Evolutionary conservation across 2,329 filamentous ascomycete genomes (phyloP).

Genomic region (Paracoccidioides brasiliensis): DNA sequence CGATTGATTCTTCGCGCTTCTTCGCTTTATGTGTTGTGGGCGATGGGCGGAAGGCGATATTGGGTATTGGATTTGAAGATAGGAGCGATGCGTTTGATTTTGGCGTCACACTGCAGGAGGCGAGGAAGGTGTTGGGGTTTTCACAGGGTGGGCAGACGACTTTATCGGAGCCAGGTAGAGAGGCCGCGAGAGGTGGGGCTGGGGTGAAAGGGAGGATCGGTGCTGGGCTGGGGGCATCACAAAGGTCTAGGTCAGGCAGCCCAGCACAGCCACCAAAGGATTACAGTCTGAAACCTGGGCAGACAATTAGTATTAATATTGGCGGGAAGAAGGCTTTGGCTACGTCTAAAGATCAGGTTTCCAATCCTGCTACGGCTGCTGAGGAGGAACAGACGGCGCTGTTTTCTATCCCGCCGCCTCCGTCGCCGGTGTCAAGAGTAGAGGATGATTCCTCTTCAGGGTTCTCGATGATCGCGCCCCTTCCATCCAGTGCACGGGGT

Average conservation of each 20-base stretch:
- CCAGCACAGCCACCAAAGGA: constrained; percentile 41
- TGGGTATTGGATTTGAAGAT: constrained; percentile 82
- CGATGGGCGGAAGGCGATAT: constrained; percentile 60
- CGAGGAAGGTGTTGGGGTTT: constrained; percentile 54
- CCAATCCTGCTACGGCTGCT: constrained; percentile 8
- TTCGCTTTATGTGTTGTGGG: constrained; percentile 73
- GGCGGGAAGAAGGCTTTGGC: constrained; percentile 33
- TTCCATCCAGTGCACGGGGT: constrained; percentile 44
- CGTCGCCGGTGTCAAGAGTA: constrained; percentile 4
- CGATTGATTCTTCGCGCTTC: constrained; percentile 67
- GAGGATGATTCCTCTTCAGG: constrained; percentile 7
- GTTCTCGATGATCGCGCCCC: constrained; percentile 47
- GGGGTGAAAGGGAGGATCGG: neutral
- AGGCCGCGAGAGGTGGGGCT: constrained; percentile 8
- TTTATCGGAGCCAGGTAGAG: constrained; percentile 7
- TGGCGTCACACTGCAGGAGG: constrained; percentile 65
- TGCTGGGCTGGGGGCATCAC: neutral
- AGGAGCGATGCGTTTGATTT: constrained; percentile 78
- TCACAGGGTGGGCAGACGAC: constrained; percentile 27
- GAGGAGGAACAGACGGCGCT: constrained; percentile 34
- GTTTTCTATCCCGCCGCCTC: constrained; percentile 66
- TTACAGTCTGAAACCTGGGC: constrained; percentile 75
- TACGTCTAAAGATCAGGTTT: neutral
- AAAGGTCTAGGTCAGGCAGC: constrained; percentile 5
- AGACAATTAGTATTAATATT: constrained; percentile 75